Evolutionary conservation across 768 basidiomycete species (phyloP).

Genomic region (Exsudoporus frostii): DNA sequence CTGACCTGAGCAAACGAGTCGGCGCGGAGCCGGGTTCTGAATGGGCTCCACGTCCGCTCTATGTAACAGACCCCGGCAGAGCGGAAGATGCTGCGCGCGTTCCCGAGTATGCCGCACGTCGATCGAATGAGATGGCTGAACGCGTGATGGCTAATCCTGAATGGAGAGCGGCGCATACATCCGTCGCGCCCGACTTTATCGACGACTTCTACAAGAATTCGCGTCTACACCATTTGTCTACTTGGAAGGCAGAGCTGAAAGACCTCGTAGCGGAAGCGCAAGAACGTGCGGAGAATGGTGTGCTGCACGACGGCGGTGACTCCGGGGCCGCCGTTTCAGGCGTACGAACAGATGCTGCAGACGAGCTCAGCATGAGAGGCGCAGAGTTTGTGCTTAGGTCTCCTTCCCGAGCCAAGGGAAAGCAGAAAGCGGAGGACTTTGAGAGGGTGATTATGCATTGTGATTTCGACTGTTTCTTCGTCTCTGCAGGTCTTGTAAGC

Average conservation of each 20-base stretch:
- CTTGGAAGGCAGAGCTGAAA: constrained; percentile 90
- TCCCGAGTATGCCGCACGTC: constrained; percentile 64
- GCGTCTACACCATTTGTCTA: constrained; percentile 87
- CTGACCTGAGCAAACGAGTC: constrained; percentile 1
- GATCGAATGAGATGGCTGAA: constrained; percentile 69
- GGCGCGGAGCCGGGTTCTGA: not conserved
- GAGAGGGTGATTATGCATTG: constrained; percentile 84
- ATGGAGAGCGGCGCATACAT: constrained; percentile 88
- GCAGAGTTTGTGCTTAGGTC: constrained; percentile 48
- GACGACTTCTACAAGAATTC: constrained; percentile 82
- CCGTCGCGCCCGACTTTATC: constrained; percentile 81
- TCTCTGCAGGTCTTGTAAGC: constrained; percentile 80
- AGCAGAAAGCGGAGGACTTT: constrained; percentile 46
- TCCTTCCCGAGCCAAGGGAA: constrained; percentile 48
- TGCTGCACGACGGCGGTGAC: constrained; percentile 1
- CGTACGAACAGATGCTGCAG: not conserved
- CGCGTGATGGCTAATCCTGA: constrained; percentile 79
- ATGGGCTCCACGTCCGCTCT: constrained; percentile 24
- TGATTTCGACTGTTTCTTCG: constrained; percentile 97
- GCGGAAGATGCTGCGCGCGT: constrained; percentile 44
- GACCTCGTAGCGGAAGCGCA: constrained; percentile 77
- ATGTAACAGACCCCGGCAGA: constrained; percentile 42
- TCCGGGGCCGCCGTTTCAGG: not conserved
- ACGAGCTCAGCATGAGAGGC: constrained; percentile 50
- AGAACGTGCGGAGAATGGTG: constrained; percentile 54